Conservation (phyloP, 768 basidiomycete genomes). For the Kockovaella imperatae region DNA sequence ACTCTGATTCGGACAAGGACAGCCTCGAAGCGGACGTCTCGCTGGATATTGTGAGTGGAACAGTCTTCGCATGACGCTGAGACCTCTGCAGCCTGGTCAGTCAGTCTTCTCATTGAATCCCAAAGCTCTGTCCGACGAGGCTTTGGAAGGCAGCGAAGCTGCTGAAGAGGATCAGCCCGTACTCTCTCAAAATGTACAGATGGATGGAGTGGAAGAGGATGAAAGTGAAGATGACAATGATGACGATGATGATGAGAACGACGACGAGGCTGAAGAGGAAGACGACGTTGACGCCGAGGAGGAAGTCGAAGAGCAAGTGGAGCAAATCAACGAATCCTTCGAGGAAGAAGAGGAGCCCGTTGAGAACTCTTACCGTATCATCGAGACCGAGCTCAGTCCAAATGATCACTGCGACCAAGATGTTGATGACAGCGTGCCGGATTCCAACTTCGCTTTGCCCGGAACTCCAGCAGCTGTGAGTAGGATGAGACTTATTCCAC, state of each 20-base stretch:
- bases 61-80: conserved; percentile 3
- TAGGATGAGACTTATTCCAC: not conserved
- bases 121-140: not conserved
- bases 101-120: not conserved
- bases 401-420: not conserved
- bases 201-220: conserved; percentile 7
- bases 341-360: not conserved
- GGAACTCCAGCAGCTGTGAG: conserved; percentile 7
- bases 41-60: conserved; percentile 26
- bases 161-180: not conserved
- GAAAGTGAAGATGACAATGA: conserved; percentile 7
- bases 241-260: conserved; percentile 14
- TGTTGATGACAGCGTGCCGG: not conserved
- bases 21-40: conserved; percentile 46
- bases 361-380: not conserved
- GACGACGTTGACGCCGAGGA: conserved; percentile 4
- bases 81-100: conserved; percentile 1
- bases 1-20: conserved; percentile 53
- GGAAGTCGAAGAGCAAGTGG: conserved; percentile 1
- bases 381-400: not conserved
- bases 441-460: not conserved
- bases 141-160: not conserved
- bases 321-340: not conserved
- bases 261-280: conserved; percentile 6
- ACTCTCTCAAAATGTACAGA: not conserved